A percentile compares a stretch with the other conserved stretches of the same genome.
phyloP scores from a whole-genome alignment of 1,284 basidiomycete species.

The Papiliotrema flavescens region DNA sequence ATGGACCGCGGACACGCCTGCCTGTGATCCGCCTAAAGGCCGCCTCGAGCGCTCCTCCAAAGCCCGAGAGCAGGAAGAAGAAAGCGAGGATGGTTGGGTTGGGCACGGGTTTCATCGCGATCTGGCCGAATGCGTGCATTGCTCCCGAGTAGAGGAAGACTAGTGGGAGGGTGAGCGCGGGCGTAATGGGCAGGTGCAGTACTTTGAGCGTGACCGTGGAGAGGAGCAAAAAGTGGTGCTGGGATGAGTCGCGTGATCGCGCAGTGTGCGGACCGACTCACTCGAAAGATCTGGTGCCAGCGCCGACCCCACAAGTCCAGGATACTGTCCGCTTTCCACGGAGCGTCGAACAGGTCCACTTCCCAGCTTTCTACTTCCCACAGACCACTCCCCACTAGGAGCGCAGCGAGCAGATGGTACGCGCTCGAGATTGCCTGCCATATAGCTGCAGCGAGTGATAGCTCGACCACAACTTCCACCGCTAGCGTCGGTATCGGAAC shows the following conservation, averaged over 20 bases:
- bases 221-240: conserved; percentile 43
- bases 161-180: conserved; percentile 26
- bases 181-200: conserved; percentile 18
- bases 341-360: conserved; percentile 38
- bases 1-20: conserved; percentile 30
- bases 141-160: conserved; percentile 40
- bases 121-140: conserved; percentile 41
- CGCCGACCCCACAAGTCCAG: conserved; percentile 47
- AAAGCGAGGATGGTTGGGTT: conserved; percentile 21
- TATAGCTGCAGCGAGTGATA: conserved; percentile 24
- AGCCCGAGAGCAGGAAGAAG: conserved; percentile 38
- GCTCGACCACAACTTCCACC: conserved; percentile 17
- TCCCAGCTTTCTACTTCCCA: conserved; percentile 41
- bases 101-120: conserved; percentile 37
- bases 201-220: conserved; percentile 22
- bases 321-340: conserved; percentile 37
- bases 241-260: background rate
- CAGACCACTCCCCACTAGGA: conserved; percentile 20
- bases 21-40: conserved; percentile 35
- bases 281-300: conserved; percentile 48
- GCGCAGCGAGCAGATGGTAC: conserved; percentile 34
- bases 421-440: conserved; percentile 31
- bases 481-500: conserved; percentile 9
- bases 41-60: conserved; percentile 36
- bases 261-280: conserved; percentile 15